Evolutionary conservation across 2,329 filamentous ascomycete species (phyloP), one percentile per base, ranked within the genome.

Genomic region (Fusarium nanum): DNA sequence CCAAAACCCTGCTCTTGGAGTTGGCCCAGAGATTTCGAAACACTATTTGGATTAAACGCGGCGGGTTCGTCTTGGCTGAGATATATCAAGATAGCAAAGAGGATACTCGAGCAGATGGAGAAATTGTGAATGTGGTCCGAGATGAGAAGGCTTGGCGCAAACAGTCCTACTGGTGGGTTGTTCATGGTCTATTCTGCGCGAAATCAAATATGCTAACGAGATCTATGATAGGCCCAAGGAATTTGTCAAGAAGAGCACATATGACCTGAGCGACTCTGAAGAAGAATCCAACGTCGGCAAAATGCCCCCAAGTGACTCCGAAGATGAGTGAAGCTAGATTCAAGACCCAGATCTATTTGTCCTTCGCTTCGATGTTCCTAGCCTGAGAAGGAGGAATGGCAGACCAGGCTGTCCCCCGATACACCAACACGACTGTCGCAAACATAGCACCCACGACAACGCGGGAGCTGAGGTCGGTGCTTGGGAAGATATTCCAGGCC

Each of bases 401-500:
- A 52, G 83, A 82, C 27, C 84, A 81, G 14, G 81, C 79, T 54
- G 86, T 86, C 6, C 88, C 88, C 70, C 83, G 81, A 85, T 91
- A 92, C 16, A 88, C 83, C 48, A 88, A 84, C 8, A 82, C 82
- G 2, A 95, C 89, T 18, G 92, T 92, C 14, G 87, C 77, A 20
- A 88, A 88, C 73, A 98, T 83, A 41, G 89, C 88, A 25, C 85
- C 85, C 16, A 99, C 92, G 11, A 94, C 94, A 18, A 85, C 82
- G 16, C 77, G 78, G 7, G 87, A 89, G 76, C 87, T 89, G 49
- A 76, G 63, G 30, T 81, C 76, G 7, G 87, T 89, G 77, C 93
- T 97, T n/a, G 94, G 94, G 77, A 92, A 98, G 12, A 94, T 89
- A 74, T 98, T 97, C 94, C 94, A 98, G 14, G 92, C 93, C 90